Conservation (phyloP, 805 yeast genomes). For the Helenozyma baotianmanensis region DNA sequence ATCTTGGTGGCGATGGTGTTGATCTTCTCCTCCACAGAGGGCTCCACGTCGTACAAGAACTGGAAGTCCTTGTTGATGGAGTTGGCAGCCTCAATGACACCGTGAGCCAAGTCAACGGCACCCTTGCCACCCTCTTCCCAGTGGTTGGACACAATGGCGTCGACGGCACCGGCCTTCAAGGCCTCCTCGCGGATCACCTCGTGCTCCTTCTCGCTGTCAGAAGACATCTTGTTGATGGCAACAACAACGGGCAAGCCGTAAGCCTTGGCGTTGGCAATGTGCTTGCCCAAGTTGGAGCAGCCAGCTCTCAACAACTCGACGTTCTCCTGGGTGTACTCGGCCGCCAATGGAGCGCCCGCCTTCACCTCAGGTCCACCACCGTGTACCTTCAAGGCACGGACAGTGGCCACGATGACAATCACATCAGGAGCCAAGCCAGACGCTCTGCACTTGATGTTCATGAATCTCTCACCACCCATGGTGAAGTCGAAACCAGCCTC, state of each 20-base stretch:
- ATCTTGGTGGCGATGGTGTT: conserved; percentile 63
- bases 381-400: conserved; percentile 78
- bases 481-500: conserved; percentile 90
- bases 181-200: conserved; percentile 65
- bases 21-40: conserved; percentile 59
- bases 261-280: conserved; percentile 64
- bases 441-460: conserved; percentile 76
- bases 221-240: conserved; percentile 74
- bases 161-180: conserved; percentile 71
- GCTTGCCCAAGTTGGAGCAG: conserved; percentile 72
- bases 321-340: conserved; percentile 68
- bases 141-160: conserved; percentile 77
- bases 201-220: conserved; percentile 67
- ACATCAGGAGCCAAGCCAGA: conserved; percentile 77
- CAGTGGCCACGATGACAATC: conserved; percentile 78
- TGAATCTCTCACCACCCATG: conserved; percentile 87
- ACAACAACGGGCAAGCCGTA: conserved; percentile 79
- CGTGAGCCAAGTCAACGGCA: conserved; percentile 68
- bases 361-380: conserved; percentile 89
- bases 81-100: conserved; percentile 61
- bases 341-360: conserved; percentile 76
- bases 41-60: conserved; percentile 57
- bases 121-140: conserved; percentile 88
- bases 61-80: conserved; percentile 38
- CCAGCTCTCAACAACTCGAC: conserved; percentile 65